These are phyloP conservation scores for Puya raimondii DNA, from an alignment of 176 grass and related monocot genomes.

Conservation along the genomic window DNA sequence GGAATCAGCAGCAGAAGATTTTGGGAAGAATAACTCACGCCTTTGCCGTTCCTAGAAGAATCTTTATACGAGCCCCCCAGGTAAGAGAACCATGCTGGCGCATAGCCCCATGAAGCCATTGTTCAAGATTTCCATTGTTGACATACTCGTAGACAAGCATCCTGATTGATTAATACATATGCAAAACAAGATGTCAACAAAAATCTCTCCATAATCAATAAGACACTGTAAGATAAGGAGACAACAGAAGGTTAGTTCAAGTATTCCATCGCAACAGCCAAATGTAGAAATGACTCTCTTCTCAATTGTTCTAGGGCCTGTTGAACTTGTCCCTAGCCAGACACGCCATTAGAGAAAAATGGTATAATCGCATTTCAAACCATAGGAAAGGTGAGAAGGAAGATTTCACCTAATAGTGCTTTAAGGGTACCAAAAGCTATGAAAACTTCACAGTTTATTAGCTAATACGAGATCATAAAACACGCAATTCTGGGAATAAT, in stretches of 20 bases:
- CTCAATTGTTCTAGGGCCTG: no score
- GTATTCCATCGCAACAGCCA: no score
- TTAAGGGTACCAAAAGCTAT: background rate
- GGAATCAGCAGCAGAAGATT: background rate
- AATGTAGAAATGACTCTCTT: no score
- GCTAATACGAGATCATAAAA: background rate
- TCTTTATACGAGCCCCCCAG: constrained; percentile 72
- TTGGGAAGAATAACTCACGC: constrained; percentile 42
- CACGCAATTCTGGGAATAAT: background rate
- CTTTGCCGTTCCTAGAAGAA: constrained; percentile 79
- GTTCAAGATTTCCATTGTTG: constrained; percentile 77
- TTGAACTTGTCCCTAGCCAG: no score
- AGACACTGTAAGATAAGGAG: no score
- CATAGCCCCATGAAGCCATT: constrained; percentile 92
- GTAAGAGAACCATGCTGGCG: constrained; percentile 56
- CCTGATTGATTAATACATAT: constrained; percentile 28
- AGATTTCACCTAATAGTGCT: background rate
- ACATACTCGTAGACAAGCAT: constrained; percentile 88
- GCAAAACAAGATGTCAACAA: constrained; percentile 8
- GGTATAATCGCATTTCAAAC: background rate
- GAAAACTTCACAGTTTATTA: background rate
- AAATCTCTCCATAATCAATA: background rate
- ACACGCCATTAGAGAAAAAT: background rate
- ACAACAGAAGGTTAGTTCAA: no score
- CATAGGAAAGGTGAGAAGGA: background rate